Evolutionary conservation across 2,329 filamentous ascomycete species (phyloP).

Genomic region (Mycocentrospora acerina): DNA sequence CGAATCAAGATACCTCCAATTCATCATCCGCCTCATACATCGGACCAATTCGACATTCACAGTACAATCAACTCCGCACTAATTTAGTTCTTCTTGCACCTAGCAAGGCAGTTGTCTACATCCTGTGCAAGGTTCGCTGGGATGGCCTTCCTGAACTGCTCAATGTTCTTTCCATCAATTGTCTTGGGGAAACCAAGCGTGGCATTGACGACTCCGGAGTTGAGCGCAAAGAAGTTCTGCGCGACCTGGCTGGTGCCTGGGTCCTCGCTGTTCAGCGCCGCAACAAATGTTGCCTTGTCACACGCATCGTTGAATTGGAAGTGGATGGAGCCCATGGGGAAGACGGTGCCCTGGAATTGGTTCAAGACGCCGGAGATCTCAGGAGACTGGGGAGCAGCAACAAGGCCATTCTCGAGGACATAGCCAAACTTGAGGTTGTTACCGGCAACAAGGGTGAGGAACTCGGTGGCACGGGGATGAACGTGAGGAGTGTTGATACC

Average conservation of each 20-base stretch:
- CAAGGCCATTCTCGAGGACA: constrained; percentile 50
- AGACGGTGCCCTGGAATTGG: constrained; percentile 50
- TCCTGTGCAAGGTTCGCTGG: constrained; percentile 55
- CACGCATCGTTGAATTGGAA: constrained; percentile 53
- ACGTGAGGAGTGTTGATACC: constrained; percentile 53
- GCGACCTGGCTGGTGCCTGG: constrained; percentile 46
- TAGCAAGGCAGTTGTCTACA: constrained; percentile 56
- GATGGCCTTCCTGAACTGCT: constrained; percentile 38
- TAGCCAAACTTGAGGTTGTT: constrained; percentile 46
- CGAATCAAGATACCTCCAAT: too few species aligned
- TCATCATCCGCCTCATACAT: too few species aligned
- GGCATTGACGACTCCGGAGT: constrained; percentile 40
- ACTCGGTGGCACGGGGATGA: constrained; percentile 53
- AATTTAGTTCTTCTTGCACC: constrained; percentile 39
- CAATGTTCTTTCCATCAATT: constrained; percentile 39
- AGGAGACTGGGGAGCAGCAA: constrained; percentile 30
- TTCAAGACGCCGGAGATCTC: constrained; percentile 45
- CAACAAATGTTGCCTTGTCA: constrained; percentile 47
- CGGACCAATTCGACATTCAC: not conserved
- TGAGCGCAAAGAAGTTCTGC: constrained; percentile 47
- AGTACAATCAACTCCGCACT: not conserved
- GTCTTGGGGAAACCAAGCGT: constrained; percentile 40
- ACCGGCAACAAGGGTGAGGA: constrained; percentile 48
- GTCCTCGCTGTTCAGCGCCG: constrained; percentile 48
- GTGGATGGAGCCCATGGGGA: constrained; percentile 51